Percentiles rank a stretch among this genome's conserved stretches.
Evolutionary conservation across 176 grass and related monocot genomes (phyloP).

Genomic region (Oryza officinalis): DNA sequence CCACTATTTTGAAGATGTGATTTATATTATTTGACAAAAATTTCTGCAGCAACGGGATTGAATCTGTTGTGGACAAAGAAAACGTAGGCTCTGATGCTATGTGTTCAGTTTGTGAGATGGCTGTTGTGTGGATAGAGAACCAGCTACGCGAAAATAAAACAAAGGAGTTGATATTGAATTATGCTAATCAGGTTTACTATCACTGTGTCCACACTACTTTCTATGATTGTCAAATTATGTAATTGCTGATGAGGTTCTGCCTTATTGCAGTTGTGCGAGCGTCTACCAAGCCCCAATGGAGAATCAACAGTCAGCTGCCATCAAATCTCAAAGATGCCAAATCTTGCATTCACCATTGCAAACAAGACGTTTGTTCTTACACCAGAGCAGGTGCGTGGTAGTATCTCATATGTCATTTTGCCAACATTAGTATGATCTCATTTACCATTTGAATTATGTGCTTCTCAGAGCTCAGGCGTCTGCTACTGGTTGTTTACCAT

Average conservation of each 20-base stretch:
- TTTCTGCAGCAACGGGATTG: constrained; percentile 59
- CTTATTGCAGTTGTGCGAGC: constrained; percentile 80
- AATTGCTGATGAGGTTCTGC: background rate
- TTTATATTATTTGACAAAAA: background rate
- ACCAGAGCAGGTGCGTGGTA: constrained; percentile 67
- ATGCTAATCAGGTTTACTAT: constrained; percentile 76
- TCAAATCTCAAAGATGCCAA: constrained; percentile 73
- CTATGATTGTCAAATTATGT: background rate
- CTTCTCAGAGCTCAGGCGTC: background rate
- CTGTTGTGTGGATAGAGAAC: constrained; percentile 97
- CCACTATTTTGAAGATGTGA: background rate
- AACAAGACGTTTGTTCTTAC: constrained; percentile 63
- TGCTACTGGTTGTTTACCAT: background rate
- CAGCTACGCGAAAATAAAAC: constrained; percentile 80
- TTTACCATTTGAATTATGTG: background rate
- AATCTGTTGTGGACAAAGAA: constrained; percentile 66
- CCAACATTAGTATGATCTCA: background rate
- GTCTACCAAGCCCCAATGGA: constrained; percentile 77
- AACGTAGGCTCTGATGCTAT: constrained; percentile 49
- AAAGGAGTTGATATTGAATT: constrained; percentile 65
- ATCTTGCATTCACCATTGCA: constrained; percentile 87
- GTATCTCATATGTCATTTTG: background rate
- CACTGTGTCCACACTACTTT: background rate
- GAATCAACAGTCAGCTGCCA: constrained; percentile 81
- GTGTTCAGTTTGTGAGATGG: constrained; percentile 79